A percentile compares a stretch with the other conserved stretches of the same genome.
These are phyloP conservation scores for Fraxinus platypoda DNA, from an alignment of 305 asterid genomes.

Conservation along the genomic window DNA sequence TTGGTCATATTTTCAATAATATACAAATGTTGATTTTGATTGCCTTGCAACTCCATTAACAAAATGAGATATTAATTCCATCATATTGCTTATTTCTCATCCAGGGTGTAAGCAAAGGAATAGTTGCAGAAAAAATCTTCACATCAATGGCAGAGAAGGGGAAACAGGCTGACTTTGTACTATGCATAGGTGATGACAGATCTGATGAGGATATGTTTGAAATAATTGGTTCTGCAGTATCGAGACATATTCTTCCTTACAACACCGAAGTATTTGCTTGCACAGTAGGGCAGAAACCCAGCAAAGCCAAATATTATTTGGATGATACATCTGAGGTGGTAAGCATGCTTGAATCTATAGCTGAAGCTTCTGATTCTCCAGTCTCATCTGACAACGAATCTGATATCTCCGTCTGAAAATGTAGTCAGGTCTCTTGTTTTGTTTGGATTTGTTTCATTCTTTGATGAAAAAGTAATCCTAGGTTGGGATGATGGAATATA, in stretches of 20 bases:
- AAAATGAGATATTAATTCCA: neutral
- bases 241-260: slow-evolving; percentile 59
- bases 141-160: slow-evolving; percentile 63
- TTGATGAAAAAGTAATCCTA: slow-evolving; percentile 27
- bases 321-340: slow-evolving; percentile 83
- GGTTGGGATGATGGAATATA: slow-evolving; percentile 36
- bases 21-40: neutral
- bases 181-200: slow-evolving; percentile 91
- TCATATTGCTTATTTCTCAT: slow-evolving; percentile 9
- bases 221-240: slow-evolving; percentile 60
- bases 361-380: slow-evolving; percentile 77
- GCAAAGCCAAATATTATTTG: slow-evolving; percentile 90
- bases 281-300: slow-evolving; percentile 95
- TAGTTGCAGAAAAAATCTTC: slow-evolving; percentile 85
- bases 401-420: slow-evolving; percentile 43
- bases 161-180: slow-evolving; percentile 74
- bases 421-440: slow-evolving; percentile 33
- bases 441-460: slow-evolving; percentile 30
- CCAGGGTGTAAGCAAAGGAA: slow-evolving; percentile 88
- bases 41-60: neutral
- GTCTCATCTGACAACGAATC: slow-evolving; percentile 68
- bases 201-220: slow-evolving; percentile 96
- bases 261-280: slow-evolving; percentile 78
- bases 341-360: slow-evolving; percentile 79
- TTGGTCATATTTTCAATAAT: slow-evolving; percentile 8